Base-by-base conservation (phyloP, 106 monocot species). In the Allium sativum region DNA sequence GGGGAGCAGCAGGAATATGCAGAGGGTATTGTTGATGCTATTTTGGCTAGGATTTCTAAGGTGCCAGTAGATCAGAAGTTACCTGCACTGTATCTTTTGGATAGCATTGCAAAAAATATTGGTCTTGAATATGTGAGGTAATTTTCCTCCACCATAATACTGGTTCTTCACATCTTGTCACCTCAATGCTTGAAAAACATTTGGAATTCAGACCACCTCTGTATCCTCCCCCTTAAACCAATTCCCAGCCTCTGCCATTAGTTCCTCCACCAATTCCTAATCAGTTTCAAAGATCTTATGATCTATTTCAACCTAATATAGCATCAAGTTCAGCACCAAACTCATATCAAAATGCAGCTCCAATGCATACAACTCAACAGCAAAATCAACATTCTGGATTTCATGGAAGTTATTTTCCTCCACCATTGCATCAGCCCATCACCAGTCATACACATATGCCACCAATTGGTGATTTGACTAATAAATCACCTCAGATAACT, bases 21-120 rank as follows among this genome's bases (percentile, higher is more conserved):
- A 14, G 67, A 73, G 45, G 87, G 82, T 50, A 91, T 98, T 66
- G 87, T 82, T 12, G 70, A 82, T 52, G 96, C 79, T 45, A 80
- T 96, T 50, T 91, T 79, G 69, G 18, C 58, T 20, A 68, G 91
- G 74, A 74, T 96, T 68, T 61, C 81, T 21, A n/a, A 96, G 96
- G 91, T 86, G 10, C 56, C 84, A 40, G 51, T 67, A 42, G 91
- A 91, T 53, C 91, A 96, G 60, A 96, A 91, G 68, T 65, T 96
- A n/a, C 91, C 96, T 13, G 77, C 87, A 7, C 52, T 96, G 18
- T 96, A 96, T 76, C 84, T 96, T 55, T 70, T 96, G 40, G 96
- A 96, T 61, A 96, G 96, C 70, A 96, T 96, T 58, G 91, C 91
- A 55, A 96, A 96, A 76, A 96, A 96, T 68, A 96, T 96, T 72